Base-by-base conservation (phyloP, 306 rosid genomes). In the Quercus suber region DNA sequence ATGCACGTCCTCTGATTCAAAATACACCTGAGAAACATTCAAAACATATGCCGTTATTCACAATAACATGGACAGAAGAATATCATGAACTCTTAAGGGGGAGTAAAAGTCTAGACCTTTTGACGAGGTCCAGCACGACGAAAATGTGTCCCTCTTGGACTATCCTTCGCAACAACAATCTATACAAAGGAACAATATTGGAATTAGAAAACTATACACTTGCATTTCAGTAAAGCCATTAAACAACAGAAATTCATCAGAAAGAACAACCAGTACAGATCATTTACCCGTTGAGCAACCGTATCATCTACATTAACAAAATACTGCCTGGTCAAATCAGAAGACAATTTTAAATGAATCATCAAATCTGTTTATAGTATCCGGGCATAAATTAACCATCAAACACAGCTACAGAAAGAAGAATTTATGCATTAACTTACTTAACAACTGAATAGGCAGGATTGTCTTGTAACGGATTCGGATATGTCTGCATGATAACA, bases 381-480 rank as follows among this genome's bases (percentile, higher is more conserved):
- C 28, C 3, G 4, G 2, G 30, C 23, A 33, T 17, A 49, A 19
- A 72, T 21, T 35, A 35, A 64, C 56, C 1, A 27, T 72, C 30
- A 19, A 41, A 18, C 1, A 13, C 0, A 4, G 25, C 55, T 37
- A 21, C n/a, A 15, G 25, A 77, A 67, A 45, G 35, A 14, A 27
- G 37, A 69, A 56, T n/a, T n/a, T 45, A 25, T 6, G 17, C n/a
- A 15, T 3, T 4, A 57, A 80, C 90, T 79, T 78, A 87, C 90
- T 83, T 85, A 3, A 81, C 89, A 17, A 67, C 87, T 30, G 89
- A 85, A 77, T 88, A 88, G 17, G 91, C 81, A 68, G 91, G 89
- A 78, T 81, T 85, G 75, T 81, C 87, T 76, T 85, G 86, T 55
- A 88, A 75, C 10, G 89, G 91, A 60, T 88, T 86, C 6, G 76